phyloP scores from a whole-genome alignment of 2,329 filamentous ascomycete genomes.

The Intubia oerlemansii region DNA sequence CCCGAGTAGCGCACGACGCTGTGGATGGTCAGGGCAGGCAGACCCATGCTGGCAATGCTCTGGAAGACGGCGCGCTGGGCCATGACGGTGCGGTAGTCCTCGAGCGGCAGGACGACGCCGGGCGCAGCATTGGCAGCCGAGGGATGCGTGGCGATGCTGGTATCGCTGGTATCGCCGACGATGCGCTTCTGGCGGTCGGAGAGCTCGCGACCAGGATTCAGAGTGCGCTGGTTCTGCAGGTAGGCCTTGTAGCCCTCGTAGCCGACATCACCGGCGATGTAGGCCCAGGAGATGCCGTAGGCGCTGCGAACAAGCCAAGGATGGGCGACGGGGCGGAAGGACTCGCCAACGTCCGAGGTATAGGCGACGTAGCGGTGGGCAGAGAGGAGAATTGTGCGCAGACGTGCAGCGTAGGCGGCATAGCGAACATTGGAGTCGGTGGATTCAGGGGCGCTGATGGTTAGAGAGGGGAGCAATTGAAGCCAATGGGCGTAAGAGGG shows the following conservation, averaged over 20 bases:
- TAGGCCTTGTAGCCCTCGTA: constrained; percentile 96
- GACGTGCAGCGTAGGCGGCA: constrained; percentile 71
- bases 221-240: constrained; percentile 55
- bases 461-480: neutral
- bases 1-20: constrained; percentile 82
- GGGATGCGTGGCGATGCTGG: too few species aligned
- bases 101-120: constrained; percentile 41
- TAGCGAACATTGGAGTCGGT: constrained; percentile 78
- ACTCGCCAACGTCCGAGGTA: constrained; percentile 90
- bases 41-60: constrained; percentile 72
- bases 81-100: constrained; percentile 85
- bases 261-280: constrained; percentile 72
- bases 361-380: constrained; percentile 95
- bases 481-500: neutral
- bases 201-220: constrained; percentile 45
- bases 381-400: constrained; percentile 70
- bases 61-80: constrained; percentile 82
- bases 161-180: constrained; percentile 17
- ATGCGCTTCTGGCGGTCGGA: constrained; percentile 25
- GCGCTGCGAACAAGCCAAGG: constrained; percentile 61
- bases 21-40: constrained; percentile 88
- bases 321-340: constrained; percentile 81
- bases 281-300: constrained; percentile 84
- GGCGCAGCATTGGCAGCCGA: constrained; percentile 10
- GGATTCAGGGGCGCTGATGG: constrained; percentile 46